Base-by-base conservation (phyloP, 2,329 filamentous ascomycete species). In the Nannizziopsis arthrosporioides region DNA sequence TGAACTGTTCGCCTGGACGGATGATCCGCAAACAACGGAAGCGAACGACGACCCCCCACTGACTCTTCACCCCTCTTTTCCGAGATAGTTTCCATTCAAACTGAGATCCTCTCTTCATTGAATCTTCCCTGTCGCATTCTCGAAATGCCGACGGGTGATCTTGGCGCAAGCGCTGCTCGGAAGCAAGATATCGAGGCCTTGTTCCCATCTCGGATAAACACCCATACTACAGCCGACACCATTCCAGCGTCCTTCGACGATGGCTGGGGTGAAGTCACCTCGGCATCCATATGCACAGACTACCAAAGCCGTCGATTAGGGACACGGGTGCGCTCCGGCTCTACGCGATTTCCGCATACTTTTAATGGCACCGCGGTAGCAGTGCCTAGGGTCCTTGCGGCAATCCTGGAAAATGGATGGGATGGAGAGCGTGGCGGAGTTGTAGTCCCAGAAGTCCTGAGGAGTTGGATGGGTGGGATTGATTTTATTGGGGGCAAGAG, bases 141-240 rank as follows among this genome's bases (percentile, higher is more conserved):
- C 6, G 87, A 94, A 64, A 96, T 96, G 90, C 90, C 92, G 0
- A 77, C 82, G 0, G 72, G 77, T 0, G 92, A 98, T 65, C 80
- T 98, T 0, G 92, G 92, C 55, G 90, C 92, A 6, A 89, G 84
- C 22, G 92, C 92, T 10, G 76, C 73, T 17, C 77, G 89, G 53
- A 98, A 98, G 66, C 77, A 83, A 55, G 92, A 98, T 63, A 94
- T 98, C 48, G 92, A 98, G 63, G 87, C 85, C 2, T 89, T 83
- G 67, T 96, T 98, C 70, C 92, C 92, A 0, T 89, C 85, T 36
- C 77, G 49, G 14, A 5, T 52, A 43, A 5, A 40, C 49, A n/a
- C 36, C 48, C 1, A 41, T 50, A 9, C 50, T 51, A 31, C 36
- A 45, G 3, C 30, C 46, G 0, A 82, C 55, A 73, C 77, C 9